These are phyloP conservation scores for Panellus pusillus DNA, from an alignment of 768 basidiomycete species.

Conservation along the genomic window DNA sequence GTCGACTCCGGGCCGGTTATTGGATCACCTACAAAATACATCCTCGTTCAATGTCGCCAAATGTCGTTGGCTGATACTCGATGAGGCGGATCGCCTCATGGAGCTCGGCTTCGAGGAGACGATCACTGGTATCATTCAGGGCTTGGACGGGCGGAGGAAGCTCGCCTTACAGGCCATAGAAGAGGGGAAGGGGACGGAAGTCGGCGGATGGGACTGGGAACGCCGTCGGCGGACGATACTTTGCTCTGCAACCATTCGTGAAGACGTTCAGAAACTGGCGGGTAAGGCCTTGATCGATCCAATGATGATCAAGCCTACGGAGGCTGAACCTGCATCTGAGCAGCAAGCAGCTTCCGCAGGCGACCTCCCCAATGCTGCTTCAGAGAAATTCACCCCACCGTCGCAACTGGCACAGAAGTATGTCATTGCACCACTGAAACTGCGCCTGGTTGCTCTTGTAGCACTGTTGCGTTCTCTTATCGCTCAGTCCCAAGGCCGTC, in stretches of 20 bases:
- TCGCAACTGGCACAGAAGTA: slow-evolving; percentile 93
- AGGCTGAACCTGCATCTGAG: slow-evolving; percentile 40
- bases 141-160: slow-evolving; percentile 78
- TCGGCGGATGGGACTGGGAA: slow-evolving; percentile 86
- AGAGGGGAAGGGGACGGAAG: slow-evolving; percentile 67
- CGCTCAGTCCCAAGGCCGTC: slow-evolving; percentile 51
- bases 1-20: slow-evolving; percentile 89
- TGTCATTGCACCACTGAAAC: slow-evolving; percentile 85
- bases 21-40: slow-evolving; percentile 97
- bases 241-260: slow-evolving; percentile 95
- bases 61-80: slow-evolving; percentile 93
- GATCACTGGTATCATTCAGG: slow-evolving; percentile 84
- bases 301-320: slow-evolving; percentile 77
- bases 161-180: slow-evolving; percentile 68
- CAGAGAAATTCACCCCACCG: slow-evolving; percentile 85
- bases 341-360: slow-evolving; percentile 17
- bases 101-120: slow-evolving; percentile 98
- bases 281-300: slow-evolving; percentile 79
- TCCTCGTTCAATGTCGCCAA: slow-evolving; percentile 90
- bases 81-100: slow-evolving; percentile 97
- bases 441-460: slow-evolving; percentile 89
- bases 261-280: slow-evolving; percentile 92
- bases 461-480: slow-evolving; percentile 84
- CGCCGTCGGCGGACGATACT: slow-evolving; percentile 79
- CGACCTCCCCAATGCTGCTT: slow-evolving; percentile 21